A percentile compares a stretch with the other conserved stretches of the same genome.
Evolutionary conservation across 2,329 filamentous ascomycete species (phyloP).

Genomic region (Diaporthe destruens): DNA sequence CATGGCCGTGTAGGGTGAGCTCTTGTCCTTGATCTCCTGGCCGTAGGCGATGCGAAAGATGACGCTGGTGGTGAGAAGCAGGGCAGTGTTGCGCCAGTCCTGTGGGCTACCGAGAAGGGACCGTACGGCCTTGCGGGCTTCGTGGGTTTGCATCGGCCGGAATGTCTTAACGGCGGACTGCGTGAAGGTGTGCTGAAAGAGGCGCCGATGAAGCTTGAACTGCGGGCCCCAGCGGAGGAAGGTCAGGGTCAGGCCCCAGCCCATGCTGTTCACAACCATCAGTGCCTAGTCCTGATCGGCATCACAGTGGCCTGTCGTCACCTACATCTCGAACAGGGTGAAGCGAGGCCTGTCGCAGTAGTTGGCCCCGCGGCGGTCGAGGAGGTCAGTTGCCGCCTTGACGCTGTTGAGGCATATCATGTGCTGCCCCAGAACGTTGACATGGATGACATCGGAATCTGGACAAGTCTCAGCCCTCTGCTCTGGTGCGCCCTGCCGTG

Average conservation of each 20-base stretch:
- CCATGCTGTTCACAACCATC: slow-evolving; percentile 49
- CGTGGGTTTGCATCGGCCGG: slow-evolving; percentile 50
- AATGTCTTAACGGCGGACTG: slow-evolving; percentile 51
- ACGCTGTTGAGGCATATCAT: slow-evolving; percentile 54
- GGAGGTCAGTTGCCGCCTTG: slow-evolving; percentile 52
- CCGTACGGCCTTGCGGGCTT: slow-evolving; percentile 48
- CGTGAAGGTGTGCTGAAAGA: slow-evolving; percentile 57
- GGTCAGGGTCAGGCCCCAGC: slow-evolving; percentile 58
- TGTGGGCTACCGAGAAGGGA: slow-evolving; percentile 43
- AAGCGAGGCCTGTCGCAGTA: slow-evolving; percentile 55
- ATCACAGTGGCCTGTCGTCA: neutral
- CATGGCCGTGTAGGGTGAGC: slow-evolving; percentile 46
- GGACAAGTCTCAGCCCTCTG: slow-evolving; percentile 28
- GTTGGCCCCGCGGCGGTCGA: slow-evolving; percentile 53
- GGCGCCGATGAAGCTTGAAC: slow-evolving; percentile 56
- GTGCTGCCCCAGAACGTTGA: slow-evolving; percentile 48
- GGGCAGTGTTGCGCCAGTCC: slow-evolving; percentile 45
- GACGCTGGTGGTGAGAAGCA: slow-evolving; percentile 47
- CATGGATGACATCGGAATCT: slow-evolving; percentile 49
- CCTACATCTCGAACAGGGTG: slow-evolving; percentile 52
- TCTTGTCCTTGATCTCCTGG: slow-evolving; percentile 44
- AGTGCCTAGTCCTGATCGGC: slow-evolving; percentile 2
- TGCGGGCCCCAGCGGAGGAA: slow-evolving; percentile 55
- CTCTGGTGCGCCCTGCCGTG: neutral
- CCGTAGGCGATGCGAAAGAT: slow-evolving; percentile 47